Evolutionary conservation across 192 early-diverging fungal genomes (phyloP), one percentile per base, ranked within the genome.

Genomic region (Helicostylum pulchrum): DNA sequence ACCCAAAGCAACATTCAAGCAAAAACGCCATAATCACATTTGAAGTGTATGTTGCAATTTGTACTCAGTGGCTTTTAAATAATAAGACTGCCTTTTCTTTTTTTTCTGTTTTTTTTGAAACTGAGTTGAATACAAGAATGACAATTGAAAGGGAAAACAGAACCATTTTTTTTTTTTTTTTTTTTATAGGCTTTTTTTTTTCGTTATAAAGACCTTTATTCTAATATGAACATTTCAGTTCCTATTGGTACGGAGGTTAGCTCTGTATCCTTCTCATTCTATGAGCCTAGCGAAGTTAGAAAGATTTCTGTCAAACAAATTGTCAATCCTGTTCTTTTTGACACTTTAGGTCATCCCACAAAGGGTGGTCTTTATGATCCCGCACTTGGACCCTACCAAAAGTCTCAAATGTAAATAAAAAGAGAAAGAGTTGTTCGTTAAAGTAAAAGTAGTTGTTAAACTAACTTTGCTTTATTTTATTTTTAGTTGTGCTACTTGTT

Each of bases 291-390:
- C 7, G 95, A 99, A 67, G 85, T 98, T 50, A 83, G 89, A 45
- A 87, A 91, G 70, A 88, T 99, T 66, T 97, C 95, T 9, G 96
- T 97, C 15, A 96, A 94, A 80, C 88, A 94, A 65, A 90, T 99
- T 67, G 85, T 90, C 49, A 92, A 94, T 69, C 91, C 96, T 1
- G 69, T 86, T 17, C 78, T 92, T 23, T 90, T 97, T 64, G 95
- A 99, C 83, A 87, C 84, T 19, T 74, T 96, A 23, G 87, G 88
- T 56, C 92, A 97, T 66, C 97, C 97, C 9, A 93, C 84, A 0
- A 84, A 83, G 49, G 93, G 92, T 52, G 97, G 97, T 62, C 82
- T 97, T 21, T 97, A 98, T 65, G 96, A 98, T 81, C 80, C 90
- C 34, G 89, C 92, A 6, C 86, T 99, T 69, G 97, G 97, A 34